A percentile compares a stretch with the other conserved stretches of the same genome.
Conservation (phyloP, 2,329 filamentous ascomycete species). For the Xylaria sp. region DNA sequence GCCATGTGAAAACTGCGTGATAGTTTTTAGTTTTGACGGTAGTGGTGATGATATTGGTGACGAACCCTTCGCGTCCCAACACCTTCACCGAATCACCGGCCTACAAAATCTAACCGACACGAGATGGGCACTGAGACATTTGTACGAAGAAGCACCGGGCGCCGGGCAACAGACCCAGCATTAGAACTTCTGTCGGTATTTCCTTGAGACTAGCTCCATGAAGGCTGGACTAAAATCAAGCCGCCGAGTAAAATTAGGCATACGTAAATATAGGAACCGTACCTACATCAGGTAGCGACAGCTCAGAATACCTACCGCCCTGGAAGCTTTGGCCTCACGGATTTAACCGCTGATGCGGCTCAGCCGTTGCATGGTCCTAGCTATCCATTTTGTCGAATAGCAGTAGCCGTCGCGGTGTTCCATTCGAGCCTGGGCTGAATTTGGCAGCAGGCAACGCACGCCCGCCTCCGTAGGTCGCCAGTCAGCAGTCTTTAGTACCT, state of each 20-base stretch:
- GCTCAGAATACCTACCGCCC: too few species aligned
- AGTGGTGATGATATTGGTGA: slow-evolving; percentile 13
- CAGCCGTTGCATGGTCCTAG: slow-evolving; percentile 21
- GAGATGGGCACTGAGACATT: slow-evolving; percentile 33
- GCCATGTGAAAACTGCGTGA: slow-evolving; percentile 25
- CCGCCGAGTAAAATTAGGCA: neutral
- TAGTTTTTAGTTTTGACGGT: neutral
- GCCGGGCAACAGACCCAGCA: slow-evolving; percentile 14
- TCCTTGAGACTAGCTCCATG: slow-evolving; percentile 29
- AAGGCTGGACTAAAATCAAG: slow-evolving; percentile 9
- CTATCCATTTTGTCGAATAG: slow-evolving; percentile 11
- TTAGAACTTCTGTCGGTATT: slow-evolving; percentile 18
- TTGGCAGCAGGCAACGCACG: slow-evolving; percentile 4
- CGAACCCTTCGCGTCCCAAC: neutral
- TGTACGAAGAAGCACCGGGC: slow-evolving; percentile 23
- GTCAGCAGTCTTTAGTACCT: neutral
- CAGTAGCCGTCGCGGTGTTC: neutral
- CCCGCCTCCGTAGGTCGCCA: neutral
- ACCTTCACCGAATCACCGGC: slow-evolving; percentile 14
- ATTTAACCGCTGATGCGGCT: slow-evolving; percentile 11
- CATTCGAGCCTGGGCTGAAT: slow-evolving; percentile 8
- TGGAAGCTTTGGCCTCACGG: slow-evolving; percentile 7
- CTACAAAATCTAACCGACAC: slow-evolving; percentile 18
- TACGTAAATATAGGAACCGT: neutral
- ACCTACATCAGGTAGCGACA: too few species aligned